Evolutionary conservation across 73 alveolate genomes (phyloP).

Genomic region (Tetrahymena borealis): DNA sequence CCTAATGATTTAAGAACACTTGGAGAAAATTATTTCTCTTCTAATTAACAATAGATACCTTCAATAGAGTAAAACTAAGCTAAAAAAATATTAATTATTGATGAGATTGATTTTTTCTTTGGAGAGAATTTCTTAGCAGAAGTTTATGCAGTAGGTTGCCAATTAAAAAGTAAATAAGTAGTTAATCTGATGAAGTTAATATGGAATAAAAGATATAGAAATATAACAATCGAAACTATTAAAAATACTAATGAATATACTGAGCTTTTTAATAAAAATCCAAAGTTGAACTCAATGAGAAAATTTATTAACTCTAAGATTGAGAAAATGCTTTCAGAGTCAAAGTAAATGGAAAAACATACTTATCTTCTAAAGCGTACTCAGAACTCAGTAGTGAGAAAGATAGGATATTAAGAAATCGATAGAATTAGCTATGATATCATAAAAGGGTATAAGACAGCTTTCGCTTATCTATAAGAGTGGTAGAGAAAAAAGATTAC

Average conservation of each 20-base stretch:
- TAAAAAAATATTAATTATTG: background rate
- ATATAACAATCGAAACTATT: background rate
- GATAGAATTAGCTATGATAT: background rate
- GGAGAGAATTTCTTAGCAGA: background rate
- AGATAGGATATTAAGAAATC: background rate
- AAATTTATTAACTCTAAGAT: too few species aligned
- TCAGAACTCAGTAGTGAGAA: background rate
- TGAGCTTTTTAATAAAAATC: too few species aligned
- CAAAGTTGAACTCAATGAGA: background rate
- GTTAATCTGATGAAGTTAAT: background rate
- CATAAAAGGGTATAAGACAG: background rate
- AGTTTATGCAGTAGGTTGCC: background rate
- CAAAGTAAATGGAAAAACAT: background rate
- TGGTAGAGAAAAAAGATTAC: background rate
- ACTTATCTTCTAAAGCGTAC: background rate
- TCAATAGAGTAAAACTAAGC: background rate
- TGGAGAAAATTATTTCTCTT: background rate
- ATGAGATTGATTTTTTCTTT: background rate
- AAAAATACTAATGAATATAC: background rate
- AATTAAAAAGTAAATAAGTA: background rate
- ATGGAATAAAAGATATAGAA: background rate
- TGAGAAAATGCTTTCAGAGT: background rate
- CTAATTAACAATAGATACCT: background rate
- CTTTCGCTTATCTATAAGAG: background rate
- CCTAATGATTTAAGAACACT: background rate